Evolutionary conservation across 2,329 filamentous ascomycete genomes (phyloP).

Genomic region (Shiraia bambusicola): DNA sequence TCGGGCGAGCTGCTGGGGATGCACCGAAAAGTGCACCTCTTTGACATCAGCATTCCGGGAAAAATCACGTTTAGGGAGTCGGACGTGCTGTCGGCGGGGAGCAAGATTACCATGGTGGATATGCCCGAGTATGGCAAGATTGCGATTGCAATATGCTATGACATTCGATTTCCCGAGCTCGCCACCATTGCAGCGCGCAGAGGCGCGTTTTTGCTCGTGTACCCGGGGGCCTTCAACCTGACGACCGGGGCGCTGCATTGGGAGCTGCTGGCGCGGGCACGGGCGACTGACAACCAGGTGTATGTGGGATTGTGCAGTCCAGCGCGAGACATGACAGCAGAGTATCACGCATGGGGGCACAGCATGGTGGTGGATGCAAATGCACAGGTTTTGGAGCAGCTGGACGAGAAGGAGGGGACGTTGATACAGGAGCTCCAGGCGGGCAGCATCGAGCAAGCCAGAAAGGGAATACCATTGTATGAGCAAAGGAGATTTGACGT

Average conservation of each 20-base stretch:
- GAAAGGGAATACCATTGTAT: slow-evolving; percentile 77
- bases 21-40: slow-evolving; percentile 92
- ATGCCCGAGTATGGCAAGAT: slow-evolving; percentile 86
- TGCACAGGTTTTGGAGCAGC: slow-evolving; percentile 76
- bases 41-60: slow-evolving; percentile 96
- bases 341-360: slow-evolving; percentile 91
- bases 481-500: slow-evolving; percentile 90
- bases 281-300: slow-evolving; percentile 90
- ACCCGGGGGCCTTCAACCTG: slow-evolving; percentile 95
- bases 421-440: slow-evolving; percentile 61
- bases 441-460: slow-evolving; percentile 45
- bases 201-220: slow-evolving; percentile 84
- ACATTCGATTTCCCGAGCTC: slow-evolving; percentile 93
- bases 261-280: slow-evolving; percentile 76
- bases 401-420: slow-evolving; percentile 75
- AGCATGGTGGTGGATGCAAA: slow-evolving; percentile 86
- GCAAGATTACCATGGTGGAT: slow-evolving; percentile 82
- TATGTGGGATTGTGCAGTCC: slow-evolving; percentile 94
- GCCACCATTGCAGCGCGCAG: slow-evolving; percentile 84
- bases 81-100: slow-evolving; percentile 82
- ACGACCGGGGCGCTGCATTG: slow-evolving; percentile 93
- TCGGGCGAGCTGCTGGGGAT: slow-evolving; percentile 77
- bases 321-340: slow-evolving; percentile 72
- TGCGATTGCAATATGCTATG: slow-evolving; percentile 93
- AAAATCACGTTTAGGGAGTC: slow-evolving; percentile 91